Evolutionary conservation across 768 basidiomycete species (phyloP), one percentile per base, ranked within the genome.

Genomic region (Tulasnella sp.): DNA sequence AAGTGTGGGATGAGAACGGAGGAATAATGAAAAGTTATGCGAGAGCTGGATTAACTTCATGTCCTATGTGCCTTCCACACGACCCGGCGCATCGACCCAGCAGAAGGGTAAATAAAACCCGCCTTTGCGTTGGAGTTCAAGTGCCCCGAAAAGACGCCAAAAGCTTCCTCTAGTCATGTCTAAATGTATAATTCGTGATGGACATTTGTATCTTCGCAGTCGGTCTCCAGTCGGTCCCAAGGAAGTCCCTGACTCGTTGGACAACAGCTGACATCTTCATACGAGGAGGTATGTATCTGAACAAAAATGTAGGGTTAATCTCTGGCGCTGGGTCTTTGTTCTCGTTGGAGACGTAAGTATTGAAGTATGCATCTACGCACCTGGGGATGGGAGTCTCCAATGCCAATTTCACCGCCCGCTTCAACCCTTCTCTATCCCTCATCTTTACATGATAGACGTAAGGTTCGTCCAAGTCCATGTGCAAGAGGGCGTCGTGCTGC

Each of bases 391-490:
- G 82, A 44, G 80, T 82, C 7, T 76, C 80, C 64, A 81, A 18
- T 18, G 83, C 83, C 40, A 41, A 50, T 34, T 44, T 40, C 73
- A 83, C 77, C 37, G 83, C 82, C 8, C 60, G 58, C 41, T 80
- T 78, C 24, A 82, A 73, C 34, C 80, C 82, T 16, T 80, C 75
- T 48, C 40, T 41, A 77, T 83, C 82, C 37, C 82, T 81, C 40
- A 78, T 76, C 34, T 82, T 80, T 2, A 84, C 82, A 46, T 84
- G 82, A 76, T 85, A 85, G 46, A 85, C 84, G 44, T 82, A 83
- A 2, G 84, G 84, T 31, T 83, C 82, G 0, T 74, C 72, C 14
- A 76, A 1, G n/a, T 24, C 75, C 3, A 82, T 75, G 31, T 77
- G 80, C 37, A 81, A 34, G 20, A 84, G 44, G 1, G 82, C 83